Conservation (phyloP, 768 basidiomycete species). For the Boletus edulis region DNA sequence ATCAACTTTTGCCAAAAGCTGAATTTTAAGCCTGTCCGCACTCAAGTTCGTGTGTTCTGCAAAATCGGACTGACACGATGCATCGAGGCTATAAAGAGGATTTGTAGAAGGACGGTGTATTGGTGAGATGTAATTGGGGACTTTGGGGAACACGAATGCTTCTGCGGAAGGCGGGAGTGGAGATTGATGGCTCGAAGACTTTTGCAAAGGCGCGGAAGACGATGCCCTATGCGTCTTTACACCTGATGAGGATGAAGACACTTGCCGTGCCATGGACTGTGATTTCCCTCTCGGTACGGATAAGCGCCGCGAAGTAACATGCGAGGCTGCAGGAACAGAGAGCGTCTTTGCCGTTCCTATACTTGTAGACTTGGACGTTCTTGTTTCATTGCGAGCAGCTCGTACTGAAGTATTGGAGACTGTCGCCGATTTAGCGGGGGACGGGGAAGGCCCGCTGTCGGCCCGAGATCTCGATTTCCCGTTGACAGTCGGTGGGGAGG, state of each 20-base stretch:
- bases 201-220: constrained; percentile 25
- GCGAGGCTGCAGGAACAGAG: constrained; percentile 4
- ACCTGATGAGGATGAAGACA: constrained; percentile 14
- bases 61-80: constrained; percentile 49
- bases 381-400: constrained; percentile 12
- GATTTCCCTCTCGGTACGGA: constrained; percentile 15
- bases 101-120: constrained; percentile 84
- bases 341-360: constrained; percentile 17
- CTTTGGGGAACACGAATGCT: constrained; percentile 13
- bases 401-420: constrained; percentile 2
- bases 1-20: constrained; percentile 55
- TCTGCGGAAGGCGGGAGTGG: constrained; percentile 19
- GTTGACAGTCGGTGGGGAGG: constrained; percentile 28
- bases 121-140: constrained; percentile 73
- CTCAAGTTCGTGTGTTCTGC: constrained; percentile 53
- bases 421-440: not conserved
- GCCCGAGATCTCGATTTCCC: constrained; percentile 22
- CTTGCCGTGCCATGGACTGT: constrained; percentile 14
- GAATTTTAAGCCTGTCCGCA: constrained; percentile 49
- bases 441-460: constrained; percentile 25
- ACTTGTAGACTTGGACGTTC: constrained; percentile 13
- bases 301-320: constrained; percentile 7
- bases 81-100: constrained; percentile 67
- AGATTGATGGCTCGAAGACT: constrained; percentile 24
- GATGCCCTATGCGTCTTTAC: constrained; percentile 23